Conservation (phyloP, 2,329 filamentous ascomycete genomes). For the Nemania bipapillata region DNA sequence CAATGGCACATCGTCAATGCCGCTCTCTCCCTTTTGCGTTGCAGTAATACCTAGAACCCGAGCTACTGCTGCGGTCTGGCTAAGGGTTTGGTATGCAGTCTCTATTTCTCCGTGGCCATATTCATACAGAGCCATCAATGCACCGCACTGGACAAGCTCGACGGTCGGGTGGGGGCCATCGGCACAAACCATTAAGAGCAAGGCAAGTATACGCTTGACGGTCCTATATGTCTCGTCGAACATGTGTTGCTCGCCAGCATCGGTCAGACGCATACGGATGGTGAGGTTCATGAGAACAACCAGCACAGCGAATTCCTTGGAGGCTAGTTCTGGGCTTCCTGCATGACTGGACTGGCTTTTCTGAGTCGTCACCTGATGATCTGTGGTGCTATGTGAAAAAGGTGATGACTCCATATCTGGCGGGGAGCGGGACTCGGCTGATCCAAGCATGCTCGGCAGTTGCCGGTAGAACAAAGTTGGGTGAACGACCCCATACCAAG, state of each 20-base stretch:
- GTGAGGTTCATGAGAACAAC: slow-evolving; percentile 58
- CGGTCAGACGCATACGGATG: slow-evolving; percentile 55
- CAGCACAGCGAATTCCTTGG: slow-evolving; percentile 54
- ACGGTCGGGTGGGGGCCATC: slow-evolving; percentile 50
- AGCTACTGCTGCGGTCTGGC: slow-evolving; percentile 55
- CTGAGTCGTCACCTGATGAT: slow-evolving; percentile 32
- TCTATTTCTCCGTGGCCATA: slow-evolving; percentile 58
- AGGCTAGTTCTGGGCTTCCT: slow-evolving; percentile 34
- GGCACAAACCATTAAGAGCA: slow-evolving; percentile 52
- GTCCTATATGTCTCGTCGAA: slow-evolving; percentile 56
- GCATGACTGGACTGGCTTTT: slow-evolving; percentile 28
- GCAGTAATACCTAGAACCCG: slow-evolving; percentile 54
- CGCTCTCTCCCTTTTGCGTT: slow-evolving; percentile 51
- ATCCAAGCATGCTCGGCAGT: slow-evolving; percentile 42
- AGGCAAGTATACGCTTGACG: slow-evolving; percentile 54
- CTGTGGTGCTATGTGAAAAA: slow-evolving; percentile 33
- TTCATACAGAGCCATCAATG: slow-evolving; percentile 58
- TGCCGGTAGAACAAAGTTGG: slow-evolving; percentile 54
- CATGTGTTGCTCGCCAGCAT: slow-evolving; percentile 53
- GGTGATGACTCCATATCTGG: slow-evolving; percentile 40
- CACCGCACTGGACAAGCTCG: slow-evolving; percentile 56
- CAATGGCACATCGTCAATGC: slow-evolving; percentile 40
- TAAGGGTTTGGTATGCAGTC: slow-evolving; percentile 58
- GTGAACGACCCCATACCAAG: slow-evolving; percentile 57
- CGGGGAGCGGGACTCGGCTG: slow-evolving; percentile 37